Percentiles rank a stretch among this genome's conserved stretches.
Evolutionary conservation across 257 asterid species (phyloP).

Genomic region (Gardenia jasminoides): DNA sequence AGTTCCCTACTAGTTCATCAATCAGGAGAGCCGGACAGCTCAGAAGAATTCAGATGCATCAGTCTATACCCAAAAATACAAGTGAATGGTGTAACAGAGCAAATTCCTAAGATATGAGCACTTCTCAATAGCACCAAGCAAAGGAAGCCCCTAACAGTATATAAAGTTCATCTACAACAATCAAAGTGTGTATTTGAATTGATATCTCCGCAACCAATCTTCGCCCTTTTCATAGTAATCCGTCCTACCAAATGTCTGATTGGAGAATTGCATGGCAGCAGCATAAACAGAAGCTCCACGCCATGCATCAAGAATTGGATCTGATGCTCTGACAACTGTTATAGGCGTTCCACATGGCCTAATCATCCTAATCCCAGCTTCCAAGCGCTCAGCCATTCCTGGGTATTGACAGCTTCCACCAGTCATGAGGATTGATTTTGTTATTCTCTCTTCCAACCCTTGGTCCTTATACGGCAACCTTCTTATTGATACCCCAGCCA

Average conservation of each 20-base stretch:
- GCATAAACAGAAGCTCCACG: constrained; percentile 90
- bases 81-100: neutral
- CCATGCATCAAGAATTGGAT: constrained; percentile 88
- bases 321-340: constrained; percentile 53
- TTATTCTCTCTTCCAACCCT: constrained; percentile 54
- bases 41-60: neutral
- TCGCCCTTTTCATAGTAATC: constrained; percentile 95
- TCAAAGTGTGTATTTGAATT: constrained; percentile 54
- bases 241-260: constrained; percentile 68
- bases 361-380: constrained; percentile 75
- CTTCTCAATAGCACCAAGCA: neutral
- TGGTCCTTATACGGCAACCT: constrained; percentile 47
- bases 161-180: constrained; percentile 6
- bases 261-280: constrained; percentile 48
- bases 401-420: constrained; percentile 94
- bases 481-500: constrained; percentile 67
- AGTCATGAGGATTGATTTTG: constrained; percentile 70
- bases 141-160: neutral
- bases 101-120: neutral
- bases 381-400: constrained; percentile 76
- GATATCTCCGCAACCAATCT: constrained; percentile 74
- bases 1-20: neutral
- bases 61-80: neutral
- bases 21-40: neutral
- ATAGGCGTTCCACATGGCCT: constrained; percentile 82